Evolutionary conservation across 371 early-diverging fungal species (phyloP).

Genomic region (Lichtheimia corymbifera): DNA sequence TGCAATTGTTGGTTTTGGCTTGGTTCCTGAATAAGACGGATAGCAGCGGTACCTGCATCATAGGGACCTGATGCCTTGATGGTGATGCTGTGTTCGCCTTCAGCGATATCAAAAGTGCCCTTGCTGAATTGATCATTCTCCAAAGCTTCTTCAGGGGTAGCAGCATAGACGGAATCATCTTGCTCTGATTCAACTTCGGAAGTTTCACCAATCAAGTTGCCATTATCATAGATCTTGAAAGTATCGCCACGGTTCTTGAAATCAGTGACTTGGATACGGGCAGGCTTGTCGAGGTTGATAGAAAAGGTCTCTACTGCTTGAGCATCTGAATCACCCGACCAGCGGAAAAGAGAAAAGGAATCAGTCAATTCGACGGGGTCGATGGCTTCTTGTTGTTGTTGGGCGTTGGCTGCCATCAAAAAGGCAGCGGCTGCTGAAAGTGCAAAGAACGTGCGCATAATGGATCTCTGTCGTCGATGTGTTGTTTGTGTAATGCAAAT

Average conservation of each 20-base stretch:
- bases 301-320: conserved; percentile 35
- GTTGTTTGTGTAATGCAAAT: conserved; percentile 1
- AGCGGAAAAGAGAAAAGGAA: conserved; percentile 36
- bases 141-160: conserved; percentile 49
- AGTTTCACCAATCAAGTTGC: conserved; percentile 34
- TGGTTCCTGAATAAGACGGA: conserved; percentile 29
- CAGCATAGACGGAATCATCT: conserved; percentile 36
- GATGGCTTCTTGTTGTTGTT: too few species aligned
- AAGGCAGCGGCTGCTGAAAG: conserved; percentile 18
- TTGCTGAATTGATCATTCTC: conserved; percentile 39
- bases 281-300: conserved; percentile 28
- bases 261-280: conserved; percentile 42
- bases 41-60: conserved; percentile 50
- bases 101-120: conserved; percentile 37
- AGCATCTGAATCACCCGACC: conserved; percentile 33
- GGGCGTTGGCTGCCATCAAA: conserved; percentile 4
- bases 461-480: not conserved
- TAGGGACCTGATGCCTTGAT: conserved; percentile 46
- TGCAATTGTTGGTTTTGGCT: conserved; percentile 3
- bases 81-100: conserved; percentile 46
- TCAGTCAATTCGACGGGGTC: conserved; percentile 11
- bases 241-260: conserved; percentile 50
- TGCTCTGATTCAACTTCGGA: conserved; percentile 23
- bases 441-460: conserved; percentile 24
- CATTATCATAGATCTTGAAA: conserved; percentile 48